These are phyloP conservation scores for Uronychia setigera DNA, from an alignment of 73 alveolate species.

Conservation along the genomic window DNA sequence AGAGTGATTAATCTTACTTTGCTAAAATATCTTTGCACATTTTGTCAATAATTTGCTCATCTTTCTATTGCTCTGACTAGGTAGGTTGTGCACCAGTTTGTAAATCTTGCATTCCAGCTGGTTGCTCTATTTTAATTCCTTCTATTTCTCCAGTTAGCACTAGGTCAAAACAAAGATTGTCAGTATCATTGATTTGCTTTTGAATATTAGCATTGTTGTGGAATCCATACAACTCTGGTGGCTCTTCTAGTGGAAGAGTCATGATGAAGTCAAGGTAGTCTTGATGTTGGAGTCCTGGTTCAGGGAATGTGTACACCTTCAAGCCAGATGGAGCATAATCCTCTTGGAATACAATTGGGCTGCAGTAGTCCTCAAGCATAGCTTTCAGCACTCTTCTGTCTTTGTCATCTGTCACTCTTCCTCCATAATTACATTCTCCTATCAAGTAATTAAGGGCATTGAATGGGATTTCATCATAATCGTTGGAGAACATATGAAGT, in stretches of 20 bases:
- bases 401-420: constrained; percentile 99
- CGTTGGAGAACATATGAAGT: constrained; percentile 90
- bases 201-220: constrained; percentile 99
- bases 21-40: constrained; percentile 36
- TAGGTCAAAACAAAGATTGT: constrained; percentile 24
- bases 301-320: constrained; percentile 62
- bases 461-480: constrained; percentile 95
- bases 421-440: constrained; percentile 99
- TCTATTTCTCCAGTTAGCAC: constrained; percentile 32
- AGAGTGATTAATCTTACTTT: background rate
- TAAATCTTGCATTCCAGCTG: background rate
- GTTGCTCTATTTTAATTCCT: constrained; percentile 28
- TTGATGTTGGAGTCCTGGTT: constrained; percentile 55
- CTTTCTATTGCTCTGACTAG: background rate
- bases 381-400: constrained; percentile 97
- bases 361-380: constrained; percentile 90
- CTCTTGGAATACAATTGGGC: constrained; percentile 66
- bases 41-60: constrained; percentile 35
- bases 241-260: constrained; percentile 92
- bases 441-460: constrained; percentile 97
- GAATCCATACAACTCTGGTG: constrained; percentile 98
- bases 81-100: background rate
- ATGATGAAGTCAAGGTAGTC: constrained; percentile 90
- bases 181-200: constrained; percentile 96
- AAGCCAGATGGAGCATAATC: constrained; percentile 55